Conservation (phyloP, 306 rosid genomes). For the Begonia fuchsioides region DNA sequence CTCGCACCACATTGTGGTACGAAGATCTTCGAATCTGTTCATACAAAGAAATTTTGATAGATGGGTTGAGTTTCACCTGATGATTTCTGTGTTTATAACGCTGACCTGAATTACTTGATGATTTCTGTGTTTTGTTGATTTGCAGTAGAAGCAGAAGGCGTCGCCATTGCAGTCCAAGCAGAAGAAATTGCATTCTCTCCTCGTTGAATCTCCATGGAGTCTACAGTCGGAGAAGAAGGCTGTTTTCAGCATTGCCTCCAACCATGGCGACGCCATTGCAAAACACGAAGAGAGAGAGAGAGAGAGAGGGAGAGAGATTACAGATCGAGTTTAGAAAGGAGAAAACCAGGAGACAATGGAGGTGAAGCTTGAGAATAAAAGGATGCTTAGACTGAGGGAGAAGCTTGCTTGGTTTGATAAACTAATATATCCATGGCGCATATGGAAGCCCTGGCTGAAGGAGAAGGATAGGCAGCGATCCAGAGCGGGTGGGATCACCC, state of each 20-base stretch:
- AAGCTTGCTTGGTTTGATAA: constrained; percentile 15
- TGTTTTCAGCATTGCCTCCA: constrained; percentile 5
- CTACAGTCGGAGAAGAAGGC: constrained; percentile 6
- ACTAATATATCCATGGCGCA: constrained; percentile 40
- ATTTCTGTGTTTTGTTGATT: constrained; percentile 2
- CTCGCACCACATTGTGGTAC: constrained; percentile 87
- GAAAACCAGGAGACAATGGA: constrained; percentile 7
- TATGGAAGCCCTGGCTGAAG: constrained; percentile 44
- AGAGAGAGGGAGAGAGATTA: too few relatives aligned
- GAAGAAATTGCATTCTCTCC: constrained; percentile 14
- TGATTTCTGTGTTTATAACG: too few relatives aligned
- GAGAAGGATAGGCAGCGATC: constrained; percentile 21
- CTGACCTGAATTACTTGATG: constrained; percentile 11
- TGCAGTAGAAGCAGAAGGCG: constrained; percentile 10
- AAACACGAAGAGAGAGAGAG: too few relatives aligned
- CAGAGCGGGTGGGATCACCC: constrained; percentile 18
- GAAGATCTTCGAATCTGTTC: constrained; percentile 76
- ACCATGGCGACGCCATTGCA: constrained; percentile 5
- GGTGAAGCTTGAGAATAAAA: constrained; percentile 3
- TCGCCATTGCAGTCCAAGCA: constrained; percentile 5
- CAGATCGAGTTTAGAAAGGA: neutral
- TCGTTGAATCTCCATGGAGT: constrained; percentile 2
- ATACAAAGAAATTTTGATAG: neutral
- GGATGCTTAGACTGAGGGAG: too few relatives aligned
- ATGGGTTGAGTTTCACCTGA: too few relatives aligned